Conservation (phyloP, 148 eudicot genomes). For the Mesembryanthemum crystallinum region DNA sequence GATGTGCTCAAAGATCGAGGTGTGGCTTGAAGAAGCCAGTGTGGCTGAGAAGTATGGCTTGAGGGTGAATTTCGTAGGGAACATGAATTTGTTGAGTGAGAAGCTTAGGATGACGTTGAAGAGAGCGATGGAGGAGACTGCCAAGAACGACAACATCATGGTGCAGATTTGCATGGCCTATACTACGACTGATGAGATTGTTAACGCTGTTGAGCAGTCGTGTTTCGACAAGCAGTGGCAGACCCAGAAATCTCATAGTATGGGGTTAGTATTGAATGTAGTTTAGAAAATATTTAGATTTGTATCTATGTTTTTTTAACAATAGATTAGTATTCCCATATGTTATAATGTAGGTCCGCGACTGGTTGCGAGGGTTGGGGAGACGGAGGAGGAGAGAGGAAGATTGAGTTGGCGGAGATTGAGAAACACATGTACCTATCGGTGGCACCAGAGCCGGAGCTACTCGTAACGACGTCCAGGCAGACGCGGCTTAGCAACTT, state of each 20-base stretch:
- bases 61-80: slow-evolving; percentile 28
- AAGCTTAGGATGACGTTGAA: slow-evolving; percentile 7
- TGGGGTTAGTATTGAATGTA: not conserved
- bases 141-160: slow-evolving; percentile 10
- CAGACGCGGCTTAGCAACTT: slow-evolving; percentile 46
- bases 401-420: slow-evolving; percentile 26
- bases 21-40: slow-evolving; percentile 36
- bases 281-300: no score
- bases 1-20: slow-evolving; percentile 44
- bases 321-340: no score
- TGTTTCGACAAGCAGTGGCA: not conserved
- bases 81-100: slow-evolving; percentile 13
- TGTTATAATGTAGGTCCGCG: no score
- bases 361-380: no score
- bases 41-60: slow-evolving; percentile 37
- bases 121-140: slow-evolving; percentile 22
- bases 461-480: slow-evolving; percentile 38
- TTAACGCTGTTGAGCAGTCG: slow-evolving; percentile 15
- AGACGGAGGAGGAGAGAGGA: not conserved
- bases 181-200: slow-evolving; percentile 26
- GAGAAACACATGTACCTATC: slow-evolving; percentile 39
- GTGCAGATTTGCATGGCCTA: slow-evolving; percentile 22
- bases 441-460: slow-evolving; percentile 40
- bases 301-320: no score
- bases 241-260: no score